Conservation (phyloP, 208 protist species). For the Porcisia deanei region DNA sequence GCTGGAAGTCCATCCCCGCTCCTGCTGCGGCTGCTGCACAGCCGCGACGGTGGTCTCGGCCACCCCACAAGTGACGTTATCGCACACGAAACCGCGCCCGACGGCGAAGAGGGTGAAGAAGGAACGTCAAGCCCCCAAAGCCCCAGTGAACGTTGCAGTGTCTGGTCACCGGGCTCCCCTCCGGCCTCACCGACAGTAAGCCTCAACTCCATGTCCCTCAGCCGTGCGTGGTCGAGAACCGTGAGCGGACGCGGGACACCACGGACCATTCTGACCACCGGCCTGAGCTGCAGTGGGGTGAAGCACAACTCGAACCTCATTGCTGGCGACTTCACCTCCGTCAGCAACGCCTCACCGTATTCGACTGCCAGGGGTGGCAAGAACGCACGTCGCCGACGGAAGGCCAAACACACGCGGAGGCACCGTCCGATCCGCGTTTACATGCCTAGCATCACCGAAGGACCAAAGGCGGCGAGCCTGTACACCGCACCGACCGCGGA, state of each 20-base stretch:
- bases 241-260: slow-evolving; percentile 27
- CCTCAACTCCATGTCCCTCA: slow-evolving; percentile 23
- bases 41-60: not conserved
- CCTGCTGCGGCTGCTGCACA: not conserved
- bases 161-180: not conserved
- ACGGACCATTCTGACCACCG: not conserved
- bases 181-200: slow-evolving; percentile 21
- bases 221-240: slow-evolving; percentile 15
- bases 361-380: slow-evolving; percentile 2
- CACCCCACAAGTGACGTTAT: not conserved
- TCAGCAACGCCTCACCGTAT: slow-evolving; percentile 1
- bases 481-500: slow-evolving; percentile 40
- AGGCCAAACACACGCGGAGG: slow-evolving; percentile 13
- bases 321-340: not conserved
- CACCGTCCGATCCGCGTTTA: slow-evolving; percentile 30
- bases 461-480: slow-evolving; percentile 35
- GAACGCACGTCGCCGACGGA: slow-evolving; percentile 14
- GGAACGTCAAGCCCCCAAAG: not conserved
- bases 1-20: not conserved
- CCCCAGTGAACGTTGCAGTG: not conserved
- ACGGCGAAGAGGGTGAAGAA: not conserved
- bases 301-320: not conserved
- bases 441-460: slow-evolving; percentile 38
- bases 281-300: not conserved
- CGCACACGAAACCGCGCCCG: not conserved